Base-by-base conservation (phyloP, 805 yeast species). In the Starmerella apis region DNA sequence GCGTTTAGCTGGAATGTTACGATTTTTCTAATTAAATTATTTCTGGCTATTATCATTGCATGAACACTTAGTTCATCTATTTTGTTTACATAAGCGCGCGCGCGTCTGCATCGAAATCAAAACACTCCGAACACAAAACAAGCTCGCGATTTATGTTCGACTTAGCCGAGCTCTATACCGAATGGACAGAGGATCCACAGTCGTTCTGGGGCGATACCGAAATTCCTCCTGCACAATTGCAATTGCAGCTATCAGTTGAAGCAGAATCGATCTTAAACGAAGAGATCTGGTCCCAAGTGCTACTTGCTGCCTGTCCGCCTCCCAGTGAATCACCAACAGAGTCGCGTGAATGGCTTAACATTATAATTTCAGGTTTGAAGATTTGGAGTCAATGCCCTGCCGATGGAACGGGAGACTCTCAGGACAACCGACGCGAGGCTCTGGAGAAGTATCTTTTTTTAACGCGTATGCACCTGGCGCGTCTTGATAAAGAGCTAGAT, bases 371-470 rank as follows among this genome's bases (percentile, higher is more conserved):
- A 6, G 38, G 49, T 11, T 31, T 55, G 19, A 30, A 44, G n/a
- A 14, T 14, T 11, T 55, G 59, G 53, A 41, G 53, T 36, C 46
- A 43, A 30, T 22, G 6, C 20, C 38, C 43, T 9, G 23, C 36
- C 9, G 45, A 46, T 31, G 14, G n/a, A 4, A 3, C 27, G 1
- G 35, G 35, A 22, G 41, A 32, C 23, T 55, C 50, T 19, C 48
- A 56, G 4, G 48, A 56, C 14, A 43, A 20, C 5, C 31, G 46
- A 24, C 50, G 53, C 37, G 61, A 58, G 42, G 52, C 54, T 8
- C 46, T 63, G 20, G 65, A 63, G 48, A 55, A 57, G 47, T 59
- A 56, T 47, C 48, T 62, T 30, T 64, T 64, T 44, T 52, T 60
- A 9, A 50, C 58, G 16, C 61, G 65, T 4, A 56, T 63, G 57